These are phyloP conservation scores for Penicillium brevicompactum DNA, from an alignment of 2,329 filamentous ascomycete genomes.

Conservation along the genomic window DNA sequence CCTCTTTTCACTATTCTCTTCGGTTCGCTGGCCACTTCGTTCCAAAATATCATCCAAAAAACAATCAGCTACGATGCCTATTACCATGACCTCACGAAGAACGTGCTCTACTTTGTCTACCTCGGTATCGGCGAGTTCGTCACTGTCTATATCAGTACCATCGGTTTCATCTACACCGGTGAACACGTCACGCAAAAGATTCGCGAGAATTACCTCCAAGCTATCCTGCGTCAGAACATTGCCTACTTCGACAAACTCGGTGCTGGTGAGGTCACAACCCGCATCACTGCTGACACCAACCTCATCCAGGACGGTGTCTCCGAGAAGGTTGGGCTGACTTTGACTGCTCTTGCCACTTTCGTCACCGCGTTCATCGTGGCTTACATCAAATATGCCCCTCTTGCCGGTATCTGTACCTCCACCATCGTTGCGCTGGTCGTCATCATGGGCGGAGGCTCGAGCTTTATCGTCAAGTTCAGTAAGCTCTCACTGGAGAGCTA, in stretches of 20 bases:
- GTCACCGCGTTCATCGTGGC: conserved; percentile 86
- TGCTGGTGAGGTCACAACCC: conserved; percentile 88
- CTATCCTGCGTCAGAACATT: conserved; percentile 85
- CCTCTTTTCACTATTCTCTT: conserved; percentile 81
- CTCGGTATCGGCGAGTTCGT: conserved; percentile 79
- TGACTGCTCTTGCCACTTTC: conserved; percentile 79
- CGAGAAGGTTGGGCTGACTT: conserved; percentile 78
- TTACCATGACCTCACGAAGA: conserved; percentile 58
- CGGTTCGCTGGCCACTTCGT: conserved; percentile 72
- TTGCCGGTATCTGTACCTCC: conserved; percentile 83
- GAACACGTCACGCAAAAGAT: conserved; percentile 79
- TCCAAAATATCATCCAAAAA: conserved; percentile 64
- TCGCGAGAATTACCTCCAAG: conserved; percentile 78
- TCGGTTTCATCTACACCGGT: conserved; percentile 86
- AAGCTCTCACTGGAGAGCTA: conserved; percentile 78
- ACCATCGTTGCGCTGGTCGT: conserved; percentile 79
- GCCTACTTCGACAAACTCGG: conserved; percentile 92
- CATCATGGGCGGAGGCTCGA: conserved; percentile 72
- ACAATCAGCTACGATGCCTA: conserved; percentile 58
- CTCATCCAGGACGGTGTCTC: conserved; percentile 91
- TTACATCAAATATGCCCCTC: conserved; percentile 89
- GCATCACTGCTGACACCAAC: conserved; percentile 93
- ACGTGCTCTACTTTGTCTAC: conserved; percentile 83
- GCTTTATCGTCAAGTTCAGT: conserved; percentile 77
- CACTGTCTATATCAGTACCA: conserved; percentile 75